Conservation (phyloP, 2,329 filamentous ascomycete species). For the Leptographium flavum region DNA sequence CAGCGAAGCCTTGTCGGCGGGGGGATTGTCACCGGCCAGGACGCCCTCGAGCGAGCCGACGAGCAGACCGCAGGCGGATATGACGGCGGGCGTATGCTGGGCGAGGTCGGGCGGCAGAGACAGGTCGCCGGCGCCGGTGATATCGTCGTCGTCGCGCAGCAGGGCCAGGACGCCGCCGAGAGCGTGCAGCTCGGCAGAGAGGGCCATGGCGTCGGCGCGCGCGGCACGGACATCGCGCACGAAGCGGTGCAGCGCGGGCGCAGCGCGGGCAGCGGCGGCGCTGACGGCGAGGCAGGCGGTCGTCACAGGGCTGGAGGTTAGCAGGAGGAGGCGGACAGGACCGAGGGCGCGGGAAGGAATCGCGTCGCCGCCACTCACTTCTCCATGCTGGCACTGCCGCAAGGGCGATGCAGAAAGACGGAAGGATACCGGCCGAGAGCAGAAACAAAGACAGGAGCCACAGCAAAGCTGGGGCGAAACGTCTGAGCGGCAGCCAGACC, state of each 20-base stretch:
- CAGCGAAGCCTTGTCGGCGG: conserved; percentile 1
- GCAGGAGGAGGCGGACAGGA: background rate
- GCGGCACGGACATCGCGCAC: conserved; percentile 27
- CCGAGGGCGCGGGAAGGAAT: background rate
- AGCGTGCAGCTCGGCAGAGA: conserved; percentile 27
- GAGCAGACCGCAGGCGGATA: conserved; percentile 21
- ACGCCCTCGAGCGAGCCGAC: conserved; percentile 22
- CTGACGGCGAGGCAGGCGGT: conserved; percentile 22
- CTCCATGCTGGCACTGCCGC: background rate
- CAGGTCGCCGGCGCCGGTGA: conserved; percentile 12
- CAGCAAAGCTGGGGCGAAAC: no score
- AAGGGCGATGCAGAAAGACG: background rate
- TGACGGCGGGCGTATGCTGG: conserved; percentile 19
- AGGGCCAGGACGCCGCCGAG: conserved; percentile 24
- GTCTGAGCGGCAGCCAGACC: no score
- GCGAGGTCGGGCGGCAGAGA: conserved; percentile 20
- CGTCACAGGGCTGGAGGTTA: background rate
- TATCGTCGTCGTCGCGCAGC: conserved; percentile 20
- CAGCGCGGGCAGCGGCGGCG: conserved; percentile 20
- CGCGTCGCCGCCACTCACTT: background rate
- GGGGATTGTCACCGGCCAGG: conserved; percentile 12
- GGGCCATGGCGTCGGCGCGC: conserved; percentile 22
- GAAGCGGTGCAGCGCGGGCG: conserved; percentile 19
- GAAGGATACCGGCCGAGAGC: background rate
- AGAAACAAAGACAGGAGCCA: background rate